Percentiles rank a stretch among this genome's conserved stretches.
These are phyloP conservation scores for Fraxinus albicans DNA, from an alignment of 305 asterid species.

Conservation along the genomic window DNA sequence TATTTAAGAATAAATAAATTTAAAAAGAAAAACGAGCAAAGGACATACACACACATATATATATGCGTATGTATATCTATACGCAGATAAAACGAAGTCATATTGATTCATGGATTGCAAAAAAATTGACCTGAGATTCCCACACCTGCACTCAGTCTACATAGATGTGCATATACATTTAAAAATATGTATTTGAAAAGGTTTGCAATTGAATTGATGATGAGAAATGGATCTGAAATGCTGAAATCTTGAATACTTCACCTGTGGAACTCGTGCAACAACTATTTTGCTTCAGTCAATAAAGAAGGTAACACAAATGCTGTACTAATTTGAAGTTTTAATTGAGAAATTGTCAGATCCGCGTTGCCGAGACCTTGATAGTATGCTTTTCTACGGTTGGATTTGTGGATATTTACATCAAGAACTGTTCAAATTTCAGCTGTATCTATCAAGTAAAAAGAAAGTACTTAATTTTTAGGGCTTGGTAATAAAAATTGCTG, in stretches of 20 bases:
- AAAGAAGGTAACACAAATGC: conserved; percentile 44
- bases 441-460: neutral
- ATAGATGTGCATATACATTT: neutral
- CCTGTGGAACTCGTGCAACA: conserved; percentile 22
- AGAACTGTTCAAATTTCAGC: neutral
- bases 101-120: neutral
- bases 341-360: conserved; percentile 35
- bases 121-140: neutral
- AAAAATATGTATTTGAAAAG: neutral
- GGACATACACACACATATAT: too few species aligned
- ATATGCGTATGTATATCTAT: too few species aligned
- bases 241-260: conserved; percentile 43
- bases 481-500: neutral
- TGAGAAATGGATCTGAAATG: conserved; percentile 43
- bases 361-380: conserved; percentile 12
- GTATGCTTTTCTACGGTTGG: conserved; percentile 5
- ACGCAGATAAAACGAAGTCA: neutral
- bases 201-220: conserved; percentile 31
- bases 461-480: neutral
- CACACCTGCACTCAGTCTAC: neutral
- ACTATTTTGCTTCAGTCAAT: conserved; percentile 30
- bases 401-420: neutral
- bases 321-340: conserved; percentile 32
- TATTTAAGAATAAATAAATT: too few species aligned
- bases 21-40: too few species aligned